Evolutionary conservation across 2,329 filamentous ascomycete species (phyloP), one percentile per base, ranked within the genome.

Genomic region (Alternaria dauci): DNA sequence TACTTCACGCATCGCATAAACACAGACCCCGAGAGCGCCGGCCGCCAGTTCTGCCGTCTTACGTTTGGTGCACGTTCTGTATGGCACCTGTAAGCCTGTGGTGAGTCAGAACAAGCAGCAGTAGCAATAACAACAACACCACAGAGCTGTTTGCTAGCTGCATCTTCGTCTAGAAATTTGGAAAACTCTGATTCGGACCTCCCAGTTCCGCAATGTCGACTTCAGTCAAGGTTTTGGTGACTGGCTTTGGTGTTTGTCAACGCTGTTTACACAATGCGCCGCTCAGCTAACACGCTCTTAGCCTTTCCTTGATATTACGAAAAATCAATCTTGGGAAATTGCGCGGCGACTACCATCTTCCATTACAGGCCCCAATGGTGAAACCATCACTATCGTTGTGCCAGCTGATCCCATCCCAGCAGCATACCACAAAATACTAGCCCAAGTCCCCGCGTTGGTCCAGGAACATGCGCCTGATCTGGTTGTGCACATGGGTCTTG

Each of bases 301-400:
- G 91, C 90, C 93, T 1, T 96, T 96, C 78, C 88, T 89, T 69
- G 83, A 89, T 44, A 89, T 74, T 72, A 87, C 88, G 28, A 81
- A 89, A 61, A 96, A 96, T 74, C 92, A 93, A 8, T 93, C 92
- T 3, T 94, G 88, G 85, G 86, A 94, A 73, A 94, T 96, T 73
- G 88, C 90, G 50, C 84, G 83, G 26, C 82, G 81, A 20, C 86
- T 96, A 89, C 62, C 68, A 7, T 30, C 52, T 6, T 61, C 57
- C 3, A 43, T 74, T 32, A 14, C 38, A 1, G 63, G 58, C 8
- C 9, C 28, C 2, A 54, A 58, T 38, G 59, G 56, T 51, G 44
- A 61, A 20, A 53, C 46, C 16, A 66, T 93, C 63, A 36, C 12
- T 16, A 16, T 36, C 14, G 78, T 89, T 52, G 82, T 87, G 25